Percentiles rank a stretch among this genome's conserved stretches.
phyloP scores from a whole-genome alignment of 768 basidiomycete species.

The Lentinus tigrinus region DNA sequence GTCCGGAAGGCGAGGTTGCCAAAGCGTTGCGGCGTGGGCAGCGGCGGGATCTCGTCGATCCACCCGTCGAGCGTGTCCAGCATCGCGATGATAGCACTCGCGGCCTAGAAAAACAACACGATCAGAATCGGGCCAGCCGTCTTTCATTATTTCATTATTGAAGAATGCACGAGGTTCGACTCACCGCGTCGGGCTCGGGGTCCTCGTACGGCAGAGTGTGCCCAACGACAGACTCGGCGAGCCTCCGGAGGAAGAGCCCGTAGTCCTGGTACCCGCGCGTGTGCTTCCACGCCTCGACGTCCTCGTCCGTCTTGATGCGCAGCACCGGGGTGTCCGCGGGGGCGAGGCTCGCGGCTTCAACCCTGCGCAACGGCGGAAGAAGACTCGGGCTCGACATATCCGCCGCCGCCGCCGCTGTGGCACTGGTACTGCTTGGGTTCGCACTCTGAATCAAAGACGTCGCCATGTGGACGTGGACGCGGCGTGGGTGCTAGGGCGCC shows the following conservation, averaged over 20 bases:
- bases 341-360: slow-evolving; percentile 24
- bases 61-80: slow-evolving; percentile 68
- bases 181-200: slow-evolving; percentile 26
- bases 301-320: slow-evolving; percentile 70
- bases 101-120: slow-evolving; percentile 48
- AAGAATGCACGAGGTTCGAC: slow-evolving; percentile 1
- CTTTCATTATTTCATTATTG: slow-evolving; percentile 1
- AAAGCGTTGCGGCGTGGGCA: slow-evolving; percentile 75
- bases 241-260: slow-evolving; percentile 67
- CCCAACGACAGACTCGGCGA: slow-evolving; percentile 79
- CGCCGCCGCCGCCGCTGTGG: no score
- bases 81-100: slow-evolving; percentile 47
- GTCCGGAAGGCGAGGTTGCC: slow-evolving; percentile 89
- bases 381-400: not conserved
- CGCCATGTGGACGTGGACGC: no score
- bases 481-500: no score
- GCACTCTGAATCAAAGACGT: no score
- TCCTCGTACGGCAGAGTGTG: slow-evolving; percentile 45
- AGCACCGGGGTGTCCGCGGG: slow-evolving; percentile 36
- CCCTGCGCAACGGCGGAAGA: slow-evolving; percentile 32
- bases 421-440: no score
- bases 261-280: slow-evolving; percentile 76
- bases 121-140: no score
- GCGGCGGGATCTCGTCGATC: slow-evolving; percentile 81
- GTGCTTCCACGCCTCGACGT: slow-evolving; percentile 69